Base-by-base conservation (phyloP, 1,139 yeast species). In the Protomyces pachydermus region DNA sequence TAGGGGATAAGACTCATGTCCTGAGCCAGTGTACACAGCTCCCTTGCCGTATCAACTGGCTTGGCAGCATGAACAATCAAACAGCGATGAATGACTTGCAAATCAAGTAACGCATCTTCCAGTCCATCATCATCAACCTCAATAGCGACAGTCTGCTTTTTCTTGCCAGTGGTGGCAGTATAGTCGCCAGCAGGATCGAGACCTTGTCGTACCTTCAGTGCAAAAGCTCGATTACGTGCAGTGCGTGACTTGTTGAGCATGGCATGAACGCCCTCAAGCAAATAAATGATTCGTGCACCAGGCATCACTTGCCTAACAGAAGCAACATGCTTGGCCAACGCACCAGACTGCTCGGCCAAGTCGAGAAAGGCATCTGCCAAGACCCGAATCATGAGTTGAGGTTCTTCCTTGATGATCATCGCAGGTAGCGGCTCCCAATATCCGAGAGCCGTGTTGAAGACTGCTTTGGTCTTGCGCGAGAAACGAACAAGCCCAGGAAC, bases 1-100 rank as follows among this genome's bases (percentile, higher is more conserved):
- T 69, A 68, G n/a, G 70, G 70, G 45, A 68, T 68, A 6, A 64
- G 65, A 34, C 68, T 64, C 54, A 69, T 63, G 39, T 68, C 70
- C 23, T 66, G 68, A 1, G 69, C 65, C 61, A 69, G 45, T 18
- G 62, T 54, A 34, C 66, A 56, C 20, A 68, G 55, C 68, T 69
- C 67, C 46, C 66, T 62, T 10, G 69, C 70, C 14, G 67, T 66
- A 39, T 68, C 69, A 2, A 51, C 54, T 1, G 69, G 45, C 20
- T 60, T 61, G 12, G 67, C 53, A 20, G 68, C 58, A 28, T 68
- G 69, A 51, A 68, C 60, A 18, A 68, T 65, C 34, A 58, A 39
- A 39, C 68, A 65, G 28, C 61, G 45, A 35, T 67, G 61, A 12
- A 28, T 12, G 23, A 68, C 56, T 37, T 68, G 70, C 23, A 69